Conservation (phyloP, 1,284 basidiomycete genomes). For the Vanrija pseudolonga region DNA sequence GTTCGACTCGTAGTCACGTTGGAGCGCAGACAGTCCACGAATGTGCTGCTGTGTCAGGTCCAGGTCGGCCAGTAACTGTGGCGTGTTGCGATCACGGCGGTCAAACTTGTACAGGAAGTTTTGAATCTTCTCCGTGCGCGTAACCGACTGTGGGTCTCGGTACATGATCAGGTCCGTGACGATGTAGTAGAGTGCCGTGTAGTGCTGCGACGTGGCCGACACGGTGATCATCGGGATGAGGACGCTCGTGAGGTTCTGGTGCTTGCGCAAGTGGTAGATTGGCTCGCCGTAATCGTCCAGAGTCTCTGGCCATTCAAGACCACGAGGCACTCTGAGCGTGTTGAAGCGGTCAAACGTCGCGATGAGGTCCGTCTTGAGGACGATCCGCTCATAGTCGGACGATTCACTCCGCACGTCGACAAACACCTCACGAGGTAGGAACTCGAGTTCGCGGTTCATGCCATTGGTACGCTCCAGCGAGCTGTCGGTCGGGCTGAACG, state of each 20-base stretch:
- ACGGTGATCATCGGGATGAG: conserved; percentile 82
- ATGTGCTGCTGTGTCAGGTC: conserved; percentile 70
- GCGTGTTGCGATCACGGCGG: conserved; percentile 69
- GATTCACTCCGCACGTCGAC: conserved; percentile 79
- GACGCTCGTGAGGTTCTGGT: conserved; percentile 78
- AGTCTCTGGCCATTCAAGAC: conserved; percentile 50
- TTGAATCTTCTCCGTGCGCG: conserved; percentile 71
- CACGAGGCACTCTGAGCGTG: conserved; percentile 74
- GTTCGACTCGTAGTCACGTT: conserved; percentile 58
- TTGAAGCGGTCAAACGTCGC: conserved; percentile 95
- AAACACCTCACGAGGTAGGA: conserved; percentile 82
- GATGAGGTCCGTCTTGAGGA: conserved; percentile 81
- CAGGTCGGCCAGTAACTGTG: conserved; percentile 63
- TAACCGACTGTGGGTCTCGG: conserved; percentile 78
- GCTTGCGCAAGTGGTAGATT: conserved; percentile 68
- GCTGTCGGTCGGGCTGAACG: conserved; percentile 67
- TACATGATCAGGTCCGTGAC: conserved; percentile 84
- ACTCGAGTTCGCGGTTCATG: conserved; percentile 31
- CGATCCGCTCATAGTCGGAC: conserved; percentile 78
- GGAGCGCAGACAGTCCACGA: conserved; percentile 57
- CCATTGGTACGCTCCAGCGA: conserved; percentile 13
- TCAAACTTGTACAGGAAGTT: conserved; percentile 86
- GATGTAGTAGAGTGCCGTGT: conserved; percentile 80
- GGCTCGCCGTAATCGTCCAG: conserved; percentile 47
- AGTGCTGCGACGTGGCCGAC: conserved; percentile 81